Conservation (phyloP, 306 rosid species). For the Canavalia ensiformis region DNA sequence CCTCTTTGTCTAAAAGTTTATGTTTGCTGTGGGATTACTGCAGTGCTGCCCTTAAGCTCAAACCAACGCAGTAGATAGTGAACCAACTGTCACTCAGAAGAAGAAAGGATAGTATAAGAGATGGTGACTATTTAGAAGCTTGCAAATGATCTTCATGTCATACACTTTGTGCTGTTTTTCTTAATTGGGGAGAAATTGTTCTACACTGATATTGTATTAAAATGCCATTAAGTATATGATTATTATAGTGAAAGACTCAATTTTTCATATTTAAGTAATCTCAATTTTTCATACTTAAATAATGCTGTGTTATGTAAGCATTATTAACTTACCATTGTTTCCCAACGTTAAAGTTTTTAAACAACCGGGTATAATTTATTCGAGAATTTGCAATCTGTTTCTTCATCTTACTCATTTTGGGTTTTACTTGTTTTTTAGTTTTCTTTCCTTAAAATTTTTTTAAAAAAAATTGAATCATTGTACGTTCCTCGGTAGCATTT, state of each 20-base stretch:
- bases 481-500: too few species aligned
- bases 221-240: background rate
- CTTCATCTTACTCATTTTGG: background rate
- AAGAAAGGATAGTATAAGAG: slow-evolving; percentile 8
- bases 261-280: background rate
- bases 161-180: slow-evolving; percentile 26
- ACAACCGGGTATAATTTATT: background rate
- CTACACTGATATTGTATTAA: slow-evolving; percentile 3
- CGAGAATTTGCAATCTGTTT: background rate
- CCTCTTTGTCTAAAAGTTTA: slow-evolving; percentile 35
- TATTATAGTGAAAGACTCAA: background rate
- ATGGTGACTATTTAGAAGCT: slow-evolving; percentile 29
- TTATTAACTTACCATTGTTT: background rate
- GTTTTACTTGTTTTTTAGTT: background rate
- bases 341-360: background rate
- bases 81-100: slow-evolving; percentile 21
- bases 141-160: slow-evolving; percentile 42
- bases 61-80: slow-evolving; percentile 53
- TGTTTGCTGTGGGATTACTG: slow-evolving; percentile 45
- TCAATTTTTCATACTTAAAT: too few species aligned
- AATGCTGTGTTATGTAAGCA: too few species aligned
- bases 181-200: background rate
- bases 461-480: too few species aligned
- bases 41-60: slow-evolving; percentile 78
- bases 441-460: background rate